Base-by-base conservation (phyloP, 179 eudicot genomes). In the Silene coronaria region DNA sequence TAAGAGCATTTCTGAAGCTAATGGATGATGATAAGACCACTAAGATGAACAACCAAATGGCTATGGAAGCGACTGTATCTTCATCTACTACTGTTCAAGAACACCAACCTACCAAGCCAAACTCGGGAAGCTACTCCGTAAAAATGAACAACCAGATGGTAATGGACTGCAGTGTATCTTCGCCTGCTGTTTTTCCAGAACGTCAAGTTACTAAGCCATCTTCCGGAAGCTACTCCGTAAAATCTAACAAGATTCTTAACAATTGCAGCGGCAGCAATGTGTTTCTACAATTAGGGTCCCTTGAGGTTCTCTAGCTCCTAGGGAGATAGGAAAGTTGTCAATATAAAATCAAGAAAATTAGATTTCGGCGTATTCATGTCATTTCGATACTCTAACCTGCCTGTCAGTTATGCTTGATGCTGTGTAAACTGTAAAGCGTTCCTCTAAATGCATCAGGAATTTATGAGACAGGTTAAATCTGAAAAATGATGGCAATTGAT, bases 1-100 rank as follows among this genome's bases (percentile, higher is more conserved):
- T 87, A 17, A 48, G 61, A 46, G 71, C 24, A 12, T 82, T 87
- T 73, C 27, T 79, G 34, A 61, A 42, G 14, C 60, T 48, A 4
- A 67, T 87, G 83, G 73, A 67, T 8, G 19, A 11, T 19, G 77
- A 77, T 6, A 67, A 36, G 8, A 67, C 72, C 32, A 17, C 34
- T 9, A 74, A 32, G 26, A 72, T 48, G 74, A 61, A 26, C 64
- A 70, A 64, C 70, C 64, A 71, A 11, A 36, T 55, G 64, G 53
- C 22, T 28, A 55, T 16, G 45, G 76, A 71, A 21, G 71, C 76
- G 16, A 13, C 0, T 11, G 68, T 28, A 21, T 26, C 65, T 51
- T 6, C 61, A 53, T 8, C 66, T 48, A n/a, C 57, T 1, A 32
- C 75, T 16, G 9, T 79, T n/a, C 13, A 70, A 1, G 78, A 75